Evolutionary conservation across 1,139 yeast genomes (phyloP), one percentile per base, ranked within the genome.

Genomic region (Scheffersomyces illinoinensis): DNA sequence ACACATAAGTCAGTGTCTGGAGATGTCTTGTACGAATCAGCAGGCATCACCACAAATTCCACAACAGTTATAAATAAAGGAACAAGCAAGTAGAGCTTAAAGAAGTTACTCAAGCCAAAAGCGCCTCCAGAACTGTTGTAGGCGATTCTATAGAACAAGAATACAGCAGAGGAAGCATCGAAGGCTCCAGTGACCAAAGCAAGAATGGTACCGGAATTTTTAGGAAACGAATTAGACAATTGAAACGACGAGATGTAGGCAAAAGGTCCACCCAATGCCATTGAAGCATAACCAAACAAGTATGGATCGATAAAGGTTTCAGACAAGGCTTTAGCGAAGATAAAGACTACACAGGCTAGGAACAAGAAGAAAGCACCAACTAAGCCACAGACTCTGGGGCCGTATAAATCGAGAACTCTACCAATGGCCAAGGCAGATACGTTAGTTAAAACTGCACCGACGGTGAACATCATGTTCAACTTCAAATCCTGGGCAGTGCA

Each of bases 211-310:
- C 84, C 84, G 52, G 79, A 74, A 48, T 69, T 71, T 39, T 71
- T 64, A 4, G 84, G 84, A 67, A 80, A 80, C 3, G 83, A 68
- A 61, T 80, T 80, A 24, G 83, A 78, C 59, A 80, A 75, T 63
- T 80, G 84, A 66, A 80, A 80, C 6, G 81, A 76, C 2, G 83
- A 77, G 62, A 80, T 79, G 64, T 68, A 80, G 0, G 78, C 76
- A 68, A 80, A 79, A 4, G 84, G 84, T 1, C 84, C 84, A 8
- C 84, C 84, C 59, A 80, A 72, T 1, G 84, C 81, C 74, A 80
- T 69, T 19, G 71, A 68, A 1, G 76, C 76, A 61, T 78, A 80
- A 3, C 83, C 84, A 49, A 73, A 55, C 57, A 80, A 62, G 66
- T 79, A 80, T 5, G 84, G 83, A 63, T 80, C 84, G 33, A 77